Conservation (phyloP, 495 filamentous ascomycete genomes). For the Oidiodendron maius region DNA sequence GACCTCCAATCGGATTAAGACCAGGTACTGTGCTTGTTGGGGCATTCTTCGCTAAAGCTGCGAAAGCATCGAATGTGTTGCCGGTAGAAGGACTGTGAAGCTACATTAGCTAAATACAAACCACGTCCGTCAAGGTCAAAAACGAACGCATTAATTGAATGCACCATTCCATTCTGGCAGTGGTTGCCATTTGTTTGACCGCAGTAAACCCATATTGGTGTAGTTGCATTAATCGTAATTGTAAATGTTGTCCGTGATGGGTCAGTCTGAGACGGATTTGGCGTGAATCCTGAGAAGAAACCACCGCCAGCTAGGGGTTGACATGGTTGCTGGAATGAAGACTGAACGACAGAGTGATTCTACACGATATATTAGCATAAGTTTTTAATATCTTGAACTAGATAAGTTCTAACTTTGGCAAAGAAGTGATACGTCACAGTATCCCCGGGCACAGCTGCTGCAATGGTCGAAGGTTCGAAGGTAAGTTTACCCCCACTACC, state of each 20-base stretch:
- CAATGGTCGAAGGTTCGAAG: constrained; percentile 1
- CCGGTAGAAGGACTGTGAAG: constrained; percentile 17
- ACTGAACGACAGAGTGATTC: constrained; percentile 67
- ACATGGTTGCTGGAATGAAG: constrained; percentile 63
- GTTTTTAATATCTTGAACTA: too few relatives aligned
- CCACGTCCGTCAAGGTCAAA: too few relatives aligned
- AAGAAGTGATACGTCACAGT: neutral
- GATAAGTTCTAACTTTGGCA: neutral
- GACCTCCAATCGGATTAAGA: constrained; percentile 26
- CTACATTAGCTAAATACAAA: too few relatives aligned
- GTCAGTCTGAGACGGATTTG: constrained; percentile 18
- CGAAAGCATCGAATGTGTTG: constrained; percentile 31
- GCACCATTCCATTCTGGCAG: constrained; percentile 40
- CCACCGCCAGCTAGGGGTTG: constrained; percentile 16
- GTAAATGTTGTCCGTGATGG: constrained; percentile 52
- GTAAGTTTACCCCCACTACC: neutral
- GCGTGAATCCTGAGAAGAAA: constrained; percentile 38
- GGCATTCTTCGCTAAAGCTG: constrained; percentile 27
- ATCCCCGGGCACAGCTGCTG: neutral
- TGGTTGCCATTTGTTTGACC: constrained; percentile 44
- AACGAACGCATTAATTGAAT: constrained; percentile 11
- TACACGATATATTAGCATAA: too few relatives aligned
- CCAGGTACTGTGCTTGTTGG: constrained; percentile 29
- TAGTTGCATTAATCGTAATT: constrained; percentile 54
- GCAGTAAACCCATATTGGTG: constrained; percentile 66